phyloP scores from a whole-genome alignment of 1,284 basidiomycete species.

The Cutaneotrichosporon sp. region DNA sequence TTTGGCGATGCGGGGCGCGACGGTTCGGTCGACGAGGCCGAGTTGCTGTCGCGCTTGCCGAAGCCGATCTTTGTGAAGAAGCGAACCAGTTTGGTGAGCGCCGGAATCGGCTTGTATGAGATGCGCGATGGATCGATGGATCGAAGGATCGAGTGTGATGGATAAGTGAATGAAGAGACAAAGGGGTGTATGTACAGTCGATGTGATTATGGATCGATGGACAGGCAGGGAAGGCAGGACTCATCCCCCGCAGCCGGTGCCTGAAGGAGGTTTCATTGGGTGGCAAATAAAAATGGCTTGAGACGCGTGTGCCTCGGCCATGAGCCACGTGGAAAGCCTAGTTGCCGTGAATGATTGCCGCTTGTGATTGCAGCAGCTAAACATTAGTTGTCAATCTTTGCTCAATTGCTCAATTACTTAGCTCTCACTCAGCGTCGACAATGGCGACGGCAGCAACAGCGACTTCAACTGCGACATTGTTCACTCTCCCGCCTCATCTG shows the following conservation, averaged over 20 bases:
- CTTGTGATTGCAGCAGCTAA: too few relatives aligned
- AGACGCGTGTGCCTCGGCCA: neutral
- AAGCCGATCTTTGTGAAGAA: conserved; percentile 4
- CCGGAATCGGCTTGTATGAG: neutral
- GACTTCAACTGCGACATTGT: conserved; percentile 21
- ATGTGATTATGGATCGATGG: too few relatives aligned
- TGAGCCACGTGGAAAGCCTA: too few relatives aligned
- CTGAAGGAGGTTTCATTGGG: too few relatives aligned
- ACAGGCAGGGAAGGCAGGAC: too few relatives aligned
- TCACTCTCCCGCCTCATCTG: conserved; percentile 37
- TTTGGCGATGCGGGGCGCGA: neutral
- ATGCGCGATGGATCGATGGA: too few relatives aligned
- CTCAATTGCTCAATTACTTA: too few relatives aligned
- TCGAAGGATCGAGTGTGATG: neutral
- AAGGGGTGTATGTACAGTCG: neutral
- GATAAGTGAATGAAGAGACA: neutral
- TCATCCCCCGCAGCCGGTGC: too few relatives aligned
- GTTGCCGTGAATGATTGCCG: too few relatives aligned
- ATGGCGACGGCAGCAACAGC: conserved; percentile 3
- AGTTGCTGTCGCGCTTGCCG: conserved; percentile 1
- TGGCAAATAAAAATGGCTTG: neutral
- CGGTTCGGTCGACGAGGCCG: neutral
- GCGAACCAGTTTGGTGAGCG: neutral
- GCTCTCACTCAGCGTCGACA: too few relatives aligned
- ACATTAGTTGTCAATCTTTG: too few relatives aligned